Percentiles rank a stretch among this genome's conserved stretches.
These are phyloP conservation scores for Dictyostelium brefeldianum DNA, from an alignment of 78 protist genomes.

Conservation along the genomic window DNA sequence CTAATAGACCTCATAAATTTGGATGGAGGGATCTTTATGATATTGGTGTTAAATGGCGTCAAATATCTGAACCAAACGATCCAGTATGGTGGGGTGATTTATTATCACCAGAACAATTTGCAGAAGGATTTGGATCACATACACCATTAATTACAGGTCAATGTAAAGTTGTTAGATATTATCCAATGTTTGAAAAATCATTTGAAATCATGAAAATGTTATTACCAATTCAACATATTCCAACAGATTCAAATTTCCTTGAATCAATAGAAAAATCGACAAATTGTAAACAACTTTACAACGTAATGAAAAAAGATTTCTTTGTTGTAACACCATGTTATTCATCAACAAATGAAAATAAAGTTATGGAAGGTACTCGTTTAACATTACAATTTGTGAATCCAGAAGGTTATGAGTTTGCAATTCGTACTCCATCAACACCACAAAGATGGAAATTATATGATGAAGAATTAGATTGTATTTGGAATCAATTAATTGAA, in stretches of 20 bases:
- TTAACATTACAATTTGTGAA: slow-evolving; percentile 70
- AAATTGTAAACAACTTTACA: slow-evolving; percentile 48
- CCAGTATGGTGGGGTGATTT: slow-evolving; percentile 91
- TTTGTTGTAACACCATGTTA: slow-evolving; percentile 88
- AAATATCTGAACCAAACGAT: slow-evolving; percentile 89
- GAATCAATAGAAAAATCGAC: background rate
- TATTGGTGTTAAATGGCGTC: slow-evolving; percentile 85
- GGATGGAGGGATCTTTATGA: slow-evolving; percentile 85
- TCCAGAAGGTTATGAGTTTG: slow-evolving; percentile 85
- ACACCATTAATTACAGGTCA: slow-evolving; percentile 86
- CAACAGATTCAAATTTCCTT: background rate
- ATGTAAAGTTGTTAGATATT: slow-evolving; percentile 82
- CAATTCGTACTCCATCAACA: slow-evolving; percentile 89
- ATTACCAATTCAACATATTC: slow-evolving; percentile 40
- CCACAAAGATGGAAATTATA: slow-evolving; percentile 86
- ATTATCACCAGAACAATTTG: slow-evolving; percentile 75
- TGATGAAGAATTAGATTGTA: slow-evolving; percentile 54
- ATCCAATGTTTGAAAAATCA: slow-evolving; percentile 69
- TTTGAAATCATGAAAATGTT: slow-evolving; percentile 61
- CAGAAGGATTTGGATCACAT: slow-evolving; percentile 89
- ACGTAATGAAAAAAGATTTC: slow-evolving; percentile 67
- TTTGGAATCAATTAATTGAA: slow-evolving; percentile 17
- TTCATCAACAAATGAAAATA: background rate
- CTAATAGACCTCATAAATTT: background rate
- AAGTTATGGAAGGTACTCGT: slow-evolving; percentile 86